Conservation (phyloP, 1,284 basidiomycete genomes). For the Ustilago crameri region DNA sequence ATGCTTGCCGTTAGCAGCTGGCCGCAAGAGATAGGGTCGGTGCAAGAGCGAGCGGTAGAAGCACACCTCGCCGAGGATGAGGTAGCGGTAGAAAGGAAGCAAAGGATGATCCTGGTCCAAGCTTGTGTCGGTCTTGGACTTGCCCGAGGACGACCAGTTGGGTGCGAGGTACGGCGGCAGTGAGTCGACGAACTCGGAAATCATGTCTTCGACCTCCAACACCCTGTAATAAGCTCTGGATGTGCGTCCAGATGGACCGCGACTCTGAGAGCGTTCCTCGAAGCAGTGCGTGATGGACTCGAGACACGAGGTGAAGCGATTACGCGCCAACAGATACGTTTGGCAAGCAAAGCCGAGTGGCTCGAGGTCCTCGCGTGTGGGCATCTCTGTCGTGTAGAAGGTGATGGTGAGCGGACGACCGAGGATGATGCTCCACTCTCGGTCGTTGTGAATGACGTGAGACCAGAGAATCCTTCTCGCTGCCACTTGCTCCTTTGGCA, state of each 20-base stretch:
- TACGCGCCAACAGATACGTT: conserved; percentile 41
- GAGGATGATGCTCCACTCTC: conserved; percentile 51
- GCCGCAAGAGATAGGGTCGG: conserved; percentile 41
- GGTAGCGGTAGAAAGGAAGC: conserved; percentile 45
- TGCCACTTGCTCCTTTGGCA: conserved; percentile 49
- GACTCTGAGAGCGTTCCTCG: conserved; percentile 35
- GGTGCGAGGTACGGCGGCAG: conserved; percentile 44
- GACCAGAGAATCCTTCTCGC: conserved; percentile 43
- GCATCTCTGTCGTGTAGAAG: conserved; percentile 46
- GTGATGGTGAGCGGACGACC: conserved; percentile 49
- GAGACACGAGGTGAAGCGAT: conserved; percentile 41
- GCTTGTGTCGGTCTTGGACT: conserved; percentile 41
- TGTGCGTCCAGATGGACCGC: conserved; percentile 30
- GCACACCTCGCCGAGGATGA: conserved; percentile 45
- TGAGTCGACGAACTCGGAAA: conserved; percentile 47
- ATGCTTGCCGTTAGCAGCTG: conserved; percentile 43
- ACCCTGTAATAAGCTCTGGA: conserved; percentile 44
- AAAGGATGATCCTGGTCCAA: conserved; percentile 47
- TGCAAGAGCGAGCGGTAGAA: conserved; percentile 52
- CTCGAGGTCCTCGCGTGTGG: conserved; percentile 45
- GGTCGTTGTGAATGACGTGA: conserved; percentile 53
- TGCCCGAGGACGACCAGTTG: conserved; percentile 34
- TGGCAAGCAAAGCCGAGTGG: conserved; percentile 46
- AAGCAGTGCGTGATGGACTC: conserved; percentile 51
- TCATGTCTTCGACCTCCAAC: conserved; percentile 49